Conservation (phyloP, 2,329 filamentous ascomycete species). For the Diaporthe amygdali region DNA sequence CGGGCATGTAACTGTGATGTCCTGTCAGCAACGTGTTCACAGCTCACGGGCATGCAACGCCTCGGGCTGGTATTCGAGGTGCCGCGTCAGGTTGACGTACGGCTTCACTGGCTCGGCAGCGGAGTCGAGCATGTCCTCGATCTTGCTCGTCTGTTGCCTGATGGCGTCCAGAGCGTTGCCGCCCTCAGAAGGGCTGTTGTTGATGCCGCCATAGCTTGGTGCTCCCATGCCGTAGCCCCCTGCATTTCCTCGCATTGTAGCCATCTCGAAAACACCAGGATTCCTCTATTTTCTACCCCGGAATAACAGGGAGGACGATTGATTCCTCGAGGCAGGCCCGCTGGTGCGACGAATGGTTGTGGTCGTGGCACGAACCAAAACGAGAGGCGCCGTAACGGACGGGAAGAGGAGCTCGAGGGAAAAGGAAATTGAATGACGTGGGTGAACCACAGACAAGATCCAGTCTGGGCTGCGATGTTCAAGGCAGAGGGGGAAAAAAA, state of each 20-base stretch:
- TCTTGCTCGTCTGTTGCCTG: conserved; percentile 95
- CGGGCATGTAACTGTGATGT: conserved; percentile 78
- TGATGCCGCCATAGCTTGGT: conserved; percentile 75
- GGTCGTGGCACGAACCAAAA: neutral
- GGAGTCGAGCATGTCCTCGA: conserved; percentile 90
- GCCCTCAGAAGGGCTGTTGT: conserved; percentile 68
- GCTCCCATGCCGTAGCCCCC: conserved; percentile 38
- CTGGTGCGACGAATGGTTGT: conserved; percentile 13
- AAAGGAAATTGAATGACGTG: neutral
- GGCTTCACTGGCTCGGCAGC: conserved; percentile 92
- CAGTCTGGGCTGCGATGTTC: conserved; percentile 16
- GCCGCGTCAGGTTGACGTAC: conserved; percentile 60
- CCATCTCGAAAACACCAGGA: conserved; percentile 16
- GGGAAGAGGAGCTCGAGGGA: conserved; percentile 1
- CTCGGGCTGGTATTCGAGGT: neutral
- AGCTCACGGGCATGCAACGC: neutral
- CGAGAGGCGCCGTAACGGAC: conserved; percentile 2
- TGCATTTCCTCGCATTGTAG: conserved; percentile 26
- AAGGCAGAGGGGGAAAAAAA: neutral
- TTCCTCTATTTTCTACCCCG: neutral
- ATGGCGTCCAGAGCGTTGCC: conserved; percentile 82
- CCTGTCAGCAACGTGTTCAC: conserved; percentile 31
- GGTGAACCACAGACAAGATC: conserved; percentile 11
- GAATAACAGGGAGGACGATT: neutral
- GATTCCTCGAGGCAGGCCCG: conserved; percentile 8